Percentiles rank a stretch among this genome's conserved stretches.
These are phyloP conservation scores for Phanerochaete carnosa DNA, from an alignment of 768 basidiomycete genomes.

Conservation along the genomic window DNA sequence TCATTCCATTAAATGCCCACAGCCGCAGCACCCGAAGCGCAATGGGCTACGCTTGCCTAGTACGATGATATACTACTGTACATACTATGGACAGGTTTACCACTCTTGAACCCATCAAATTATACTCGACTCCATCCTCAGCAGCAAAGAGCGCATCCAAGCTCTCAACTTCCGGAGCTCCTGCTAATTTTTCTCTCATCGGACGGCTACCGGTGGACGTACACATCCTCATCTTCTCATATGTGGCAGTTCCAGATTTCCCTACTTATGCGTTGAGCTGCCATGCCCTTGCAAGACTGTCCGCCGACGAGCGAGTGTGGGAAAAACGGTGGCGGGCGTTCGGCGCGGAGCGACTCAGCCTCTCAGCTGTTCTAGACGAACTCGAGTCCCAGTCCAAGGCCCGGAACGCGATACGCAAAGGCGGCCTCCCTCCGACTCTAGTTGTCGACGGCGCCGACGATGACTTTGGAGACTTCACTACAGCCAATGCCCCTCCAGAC, in stretches of 20 bases:
- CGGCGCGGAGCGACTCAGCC: slow-evolving; percentile 40
- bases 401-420: slow-evolving; percentile 34
- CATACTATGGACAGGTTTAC: slow-evolving; percentile 77
- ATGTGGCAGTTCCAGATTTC: slow-evolving; percentile 78
- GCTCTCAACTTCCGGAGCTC: slow-evolving; percentile 15
- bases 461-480: slow-evolving; percentile 88
- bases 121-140: slow-evolving; percentile 18
- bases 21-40: neutral
- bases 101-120: slow-evolving; percentile 66
- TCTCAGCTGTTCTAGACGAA: slow-evolving; percentile 51
- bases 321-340: slow-evolving; percentile 66
- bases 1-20: neutral
- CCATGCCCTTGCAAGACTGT: slow-evolving; percentile 59
- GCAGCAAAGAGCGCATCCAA: slow-evolving; percentile 13
- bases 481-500: slow-evolving; percentile 28
- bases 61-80: neutral
- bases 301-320: slow-evolving; percentile 78
- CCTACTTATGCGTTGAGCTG: slow-evolving; percentile 69
- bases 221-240: slow-evolving; percentile 68
- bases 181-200: slow-evolving; percentile 40
- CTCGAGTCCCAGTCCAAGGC: slow-evolving; percentile 49
- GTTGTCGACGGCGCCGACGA: slow-evolving; percentile 55
- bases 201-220: slow-evolving; percentile 80
- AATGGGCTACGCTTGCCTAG: neutral
- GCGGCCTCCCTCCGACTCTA: slow-evolving; percentile 57